Evolutionary conservation across 306 rosid species (phyloP).

Genomic region (Lathyrus sativus): DNA sequence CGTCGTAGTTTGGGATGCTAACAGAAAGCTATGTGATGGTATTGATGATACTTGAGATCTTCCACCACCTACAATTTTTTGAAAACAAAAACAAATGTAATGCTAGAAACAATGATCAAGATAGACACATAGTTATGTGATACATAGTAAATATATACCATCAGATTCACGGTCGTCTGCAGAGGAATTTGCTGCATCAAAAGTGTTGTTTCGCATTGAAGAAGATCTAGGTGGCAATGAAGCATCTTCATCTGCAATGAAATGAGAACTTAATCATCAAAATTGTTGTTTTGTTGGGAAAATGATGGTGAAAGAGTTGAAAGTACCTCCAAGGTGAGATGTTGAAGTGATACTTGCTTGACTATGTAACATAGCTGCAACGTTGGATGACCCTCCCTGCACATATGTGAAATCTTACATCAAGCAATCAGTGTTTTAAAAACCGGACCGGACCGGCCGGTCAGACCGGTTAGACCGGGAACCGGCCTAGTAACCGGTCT

Average conservation of each 20-base stretch:
- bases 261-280: constrained; percentile 14
- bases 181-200: constrained; percentile 53
- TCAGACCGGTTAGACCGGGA: too few relatives aligned
- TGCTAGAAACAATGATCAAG: not conserved
- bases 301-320: not conserved
- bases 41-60: constrained; percentile 50
- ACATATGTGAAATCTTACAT: constrained; percentile 14
- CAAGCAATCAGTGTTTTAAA: too few relatives aligned
- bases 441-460: too few relatives aligned
- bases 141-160: constrained; percentile 48
- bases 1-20: constrained; percentile 75
- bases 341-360: constrained; percentile 52
- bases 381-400: constrained; percentile 57
- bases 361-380: constrained; percentile 47
- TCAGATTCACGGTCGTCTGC: constrained; percentile 60
- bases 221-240: constrained; percentile 53
- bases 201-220: constrained; percentile 48
- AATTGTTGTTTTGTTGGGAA: not conserved
- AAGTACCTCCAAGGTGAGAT: constrained; percentile 59
- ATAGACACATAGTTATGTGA: not conserved
- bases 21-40: constrained; percentile 49
- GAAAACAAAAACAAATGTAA: not conserved
- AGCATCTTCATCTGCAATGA: constrained; percentile 58
- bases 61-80: constrained; percentile 30
- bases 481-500: too few relatives aligned